Evolutionary conservation across 2,329 filamentous ascomycete genomes (phyloP), one percentile per base, ranked within the genome.

Genomic region (Neonectria sp.): DNA sequence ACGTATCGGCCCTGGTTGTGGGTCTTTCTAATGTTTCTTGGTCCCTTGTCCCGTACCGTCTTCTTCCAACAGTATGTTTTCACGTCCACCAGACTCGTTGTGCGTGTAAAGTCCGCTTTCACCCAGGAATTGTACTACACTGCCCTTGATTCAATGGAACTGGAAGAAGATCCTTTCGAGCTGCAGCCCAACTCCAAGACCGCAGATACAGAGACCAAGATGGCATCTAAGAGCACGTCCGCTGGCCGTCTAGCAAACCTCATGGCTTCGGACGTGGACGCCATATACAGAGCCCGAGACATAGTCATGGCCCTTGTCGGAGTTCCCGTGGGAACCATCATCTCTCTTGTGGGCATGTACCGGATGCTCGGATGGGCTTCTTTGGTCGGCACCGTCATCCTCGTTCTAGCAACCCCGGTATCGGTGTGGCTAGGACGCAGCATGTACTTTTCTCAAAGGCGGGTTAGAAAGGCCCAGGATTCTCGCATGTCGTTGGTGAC

Each of bases 181-280:
- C 29, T 74, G 62, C 71, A 76, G 27, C 56, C 67, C n/a, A 53
- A 55, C 29, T 64, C 51, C 31, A 79, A 80, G 12, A 70, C 77
- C 3, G 66, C 74, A 24, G 73, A 74, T 17, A 70, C 71, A 46
- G 71, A 77, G 11, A 76, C 77, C 51, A 79, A 78, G 27, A 67
- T 67, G 17, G 65, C 72, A 13, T 68, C 77, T 27, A 80, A 79
- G 65, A 78, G 79, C 11, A 82, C 85, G 2, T 86, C 86, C 4
- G 82, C 86, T 8, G 86, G 86, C 17, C 81, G 85, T 17, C 76
- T 89, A 52, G 85, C 86, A 15, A 90, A 88, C 63, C 80, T 90
- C 60, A 89, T 90, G 86, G 85, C 87, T 9, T 86, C 86, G 31
- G 88, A 90, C 70, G 82, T 90, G 11, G 87, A 90, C 61, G 85